Conservation (phyloP, 345 rosid genomes). For the Passiflora organensis region DNA sequence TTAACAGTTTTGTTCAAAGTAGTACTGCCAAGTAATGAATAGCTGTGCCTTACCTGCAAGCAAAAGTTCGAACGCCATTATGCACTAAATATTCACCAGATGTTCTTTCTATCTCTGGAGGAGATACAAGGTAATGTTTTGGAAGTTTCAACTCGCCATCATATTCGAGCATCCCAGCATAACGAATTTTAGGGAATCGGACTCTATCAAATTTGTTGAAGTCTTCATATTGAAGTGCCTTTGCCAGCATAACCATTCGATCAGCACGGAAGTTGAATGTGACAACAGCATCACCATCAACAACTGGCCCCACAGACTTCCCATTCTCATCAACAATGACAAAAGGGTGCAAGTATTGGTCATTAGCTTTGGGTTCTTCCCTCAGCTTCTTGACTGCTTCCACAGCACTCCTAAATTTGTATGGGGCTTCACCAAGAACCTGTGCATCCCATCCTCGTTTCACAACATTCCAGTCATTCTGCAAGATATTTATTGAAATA, state of each 20-base stretch:
- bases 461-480: constrained; percentile 95
- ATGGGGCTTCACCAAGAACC: constrained; percentile 95
- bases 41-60: constrained; percentile 66
- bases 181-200: constrained; percentile 73
- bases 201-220: constrained; percentile 92
- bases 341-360: constrained; percentile 90
- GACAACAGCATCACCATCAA: constrained; percentile 96
- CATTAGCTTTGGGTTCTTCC: constrained; percentile 59
- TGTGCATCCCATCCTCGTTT: constrained; percentile 99
- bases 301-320: constrained; percentile 78
- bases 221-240: constrained; percentile 87
- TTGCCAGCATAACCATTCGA: constrained; percentile 93
- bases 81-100: constrained; percentile 88
- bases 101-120: constrained; percentile 95
- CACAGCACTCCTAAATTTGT: constrained; percentile 71
- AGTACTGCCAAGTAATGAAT: neutral
- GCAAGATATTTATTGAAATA: constrained; percentile 5
- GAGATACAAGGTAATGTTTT: constrained; percentile 79
- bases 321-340: constrained; percentile 76
- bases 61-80: constrained; percentile 78
- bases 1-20: neutral
- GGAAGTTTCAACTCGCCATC: constrained; percentile 97
- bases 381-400: constrained; percentile 88
- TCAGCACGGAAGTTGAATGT: constrained; percentile 93
- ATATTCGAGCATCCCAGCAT: constrained; percentile 98